Percentiles rank a stretch among this genome's conserved stretches.
These are phyloP conservation scores for Metarhizium sp. DNA, from an alignment of 2,329 filamentous ascomycete genomes.

Conservation along the genomic window DNA sequence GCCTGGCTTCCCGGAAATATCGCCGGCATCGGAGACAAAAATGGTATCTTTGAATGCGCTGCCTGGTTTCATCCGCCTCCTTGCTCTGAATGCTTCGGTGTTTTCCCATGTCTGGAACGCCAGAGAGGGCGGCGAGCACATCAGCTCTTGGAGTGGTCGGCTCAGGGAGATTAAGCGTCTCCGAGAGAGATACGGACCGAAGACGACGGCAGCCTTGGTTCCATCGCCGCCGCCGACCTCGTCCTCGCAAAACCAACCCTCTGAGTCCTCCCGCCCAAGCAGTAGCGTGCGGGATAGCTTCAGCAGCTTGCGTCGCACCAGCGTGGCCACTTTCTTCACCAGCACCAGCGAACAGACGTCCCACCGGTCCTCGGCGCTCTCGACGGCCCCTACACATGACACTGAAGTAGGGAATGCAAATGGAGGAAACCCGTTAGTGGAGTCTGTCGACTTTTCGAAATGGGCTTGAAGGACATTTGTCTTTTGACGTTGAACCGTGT, in stretches of 20 bases:
- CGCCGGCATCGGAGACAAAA: conserved; percentile 80
- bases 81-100: conserved; percentile 88
- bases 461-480: conserved; percentile 19
- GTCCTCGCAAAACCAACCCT: conserved; percentile 10
- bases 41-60: conserved; percentile 77
- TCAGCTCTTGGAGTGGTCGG: conserved; percentile 83
- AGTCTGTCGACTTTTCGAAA: conserved; percentile 30
- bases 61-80: conserved; percentile 74
- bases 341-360: conserved; percentile 46
- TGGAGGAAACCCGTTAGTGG: conserved; percentile 21
- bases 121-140: conserved; percentile 67
- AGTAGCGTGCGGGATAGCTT: conserved; percentile 47
- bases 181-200: conserved; percentile 55
- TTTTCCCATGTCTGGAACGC: conserved; percentile 87
- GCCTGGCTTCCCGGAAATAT: conserved; percentile 83
- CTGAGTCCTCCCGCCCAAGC: conserved; percentile 11
- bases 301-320: conserved; percentile 50
- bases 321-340: conserved; percentile 56
- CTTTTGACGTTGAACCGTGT: neutral
- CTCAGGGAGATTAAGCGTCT: conserved; percentile 77
- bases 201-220: conserved; percentile 16
- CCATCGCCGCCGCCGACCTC: conserved; percentile 20
- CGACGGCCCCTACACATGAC: conserved; percentile 43
- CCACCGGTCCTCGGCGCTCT: conserved; percentile 48
- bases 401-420: conserved; percentile 35